Conservation (phyloP, 1,284 basidiomycete species). For the Polyporus tsugae region DNA sequence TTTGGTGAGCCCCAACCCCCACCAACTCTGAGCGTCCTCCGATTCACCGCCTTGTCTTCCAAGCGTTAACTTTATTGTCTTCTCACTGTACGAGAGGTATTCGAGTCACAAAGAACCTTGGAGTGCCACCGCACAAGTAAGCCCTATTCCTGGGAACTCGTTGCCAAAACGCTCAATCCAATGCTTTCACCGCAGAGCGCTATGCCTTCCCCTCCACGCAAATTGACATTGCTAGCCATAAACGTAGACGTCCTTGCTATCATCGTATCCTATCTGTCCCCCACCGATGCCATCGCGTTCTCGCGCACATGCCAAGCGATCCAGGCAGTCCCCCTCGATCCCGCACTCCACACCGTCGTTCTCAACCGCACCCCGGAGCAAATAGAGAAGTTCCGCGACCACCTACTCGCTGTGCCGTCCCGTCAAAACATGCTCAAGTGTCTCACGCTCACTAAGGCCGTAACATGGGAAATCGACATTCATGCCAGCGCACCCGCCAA, state of each 20-base stretch:
- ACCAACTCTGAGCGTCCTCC: background rate
- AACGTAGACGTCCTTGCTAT: constrained; percentile 18
- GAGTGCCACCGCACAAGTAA: background rate
- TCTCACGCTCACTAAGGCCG: constrained; percentile 17
- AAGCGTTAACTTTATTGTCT: background rate
- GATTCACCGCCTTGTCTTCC: background rate
- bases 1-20: constrained; percentile 1
- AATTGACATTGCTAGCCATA: constrained; percentile 4
- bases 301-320: constrained; percentile 20
- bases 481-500: constrained; percentile 2
- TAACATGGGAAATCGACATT: constrained; percentile 24
- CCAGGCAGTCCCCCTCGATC: constrained; percentile 14
- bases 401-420: constrained; percentile 13
- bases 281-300: constrained; percentile 18
- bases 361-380: constrained; percentile 17
- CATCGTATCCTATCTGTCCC: constrained; percentile 21
- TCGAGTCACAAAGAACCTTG: background rate
- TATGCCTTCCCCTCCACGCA: constrained; percentile 7
- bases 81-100: background rate
- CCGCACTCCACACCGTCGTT: constrained; percentile 22
- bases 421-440: constrained; percentile 20
- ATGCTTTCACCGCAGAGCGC: background rate
- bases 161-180: background rate
- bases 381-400: constrained; percentile 23
- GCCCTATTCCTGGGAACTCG: background rate